These are phyloP conservation scores for Lactarius deliciosus DNA, from an alignment of 768 basidiomycete genomes.

Conservation along the genomic window DNA sequence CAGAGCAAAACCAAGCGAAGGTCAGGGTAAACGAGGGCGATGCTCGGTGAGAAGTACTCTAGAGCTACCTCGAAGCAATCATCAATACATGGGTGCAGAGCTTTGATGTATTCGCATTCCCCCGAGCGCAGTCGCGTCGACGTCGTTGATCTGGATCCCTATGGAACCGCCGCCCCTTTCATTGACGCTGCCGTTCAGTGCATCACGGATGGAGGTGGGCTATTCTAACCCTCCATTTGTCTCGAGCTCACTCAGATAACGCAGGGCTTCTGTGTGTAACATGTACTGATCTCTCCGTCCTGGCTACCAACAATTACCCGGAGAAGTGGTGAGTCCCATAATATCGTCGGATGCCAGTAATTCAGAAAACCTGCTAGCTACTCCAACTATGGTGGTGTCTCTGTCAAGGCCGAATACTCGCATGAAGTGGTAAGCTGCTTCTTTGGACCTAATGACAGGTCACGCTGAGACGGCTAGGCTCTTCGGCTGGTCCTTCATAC, in stretches of 20 bases:
- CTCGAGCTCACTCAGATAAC: neutral
- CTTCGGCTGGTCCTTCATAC: constrained; percentile 88
- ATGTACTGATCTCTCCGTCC: constrained; percentile 92
- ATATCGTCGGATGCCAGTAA: neutral
- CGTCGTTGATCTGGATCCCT: constrained; percentile 96
- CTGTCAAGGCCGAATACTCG: constrained; percentile 89
- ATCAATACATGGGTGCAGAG: constrained; percentile 43
- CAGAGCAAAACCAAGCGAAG: constrained; percentile 42
- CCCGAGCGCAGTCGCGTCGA: constrained; percentile 74
- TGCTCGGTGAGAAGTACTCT: constrained; percentile 65
- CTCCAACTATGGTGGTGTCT: constrained; percentile 92
- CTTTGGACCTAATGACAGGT: neutral
- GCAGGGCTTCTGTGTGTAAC: constrained; percentile 90
- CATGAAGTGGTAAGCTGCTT: constrained; percentile 76
- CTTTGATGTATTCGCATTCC: constrained; percentile 89
- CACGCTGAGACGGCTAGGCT: constrained; percentile 50
- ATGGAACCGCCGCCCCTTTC: constrained; percentile 96
- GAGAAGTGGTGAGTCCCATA: constrained; percentile 79
- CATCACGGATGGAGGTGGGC: constrained; percentile 79
- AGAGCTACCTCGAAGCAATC: too few relatives aligned
- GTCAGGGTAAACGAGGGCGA: constrained; percentile 90
- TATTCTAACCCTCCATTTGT: neutral
- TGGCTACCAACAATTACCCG: constrained; percentile 91
- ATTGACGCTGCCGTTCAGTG: constrained; percentile 92
- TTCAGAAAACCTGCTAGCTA: constrained; percentile 50